Evolutionary conservation across 1,284 basidiomycete species (phyloP).

Genomic region (Naganishia liquefaciens): DNA sequence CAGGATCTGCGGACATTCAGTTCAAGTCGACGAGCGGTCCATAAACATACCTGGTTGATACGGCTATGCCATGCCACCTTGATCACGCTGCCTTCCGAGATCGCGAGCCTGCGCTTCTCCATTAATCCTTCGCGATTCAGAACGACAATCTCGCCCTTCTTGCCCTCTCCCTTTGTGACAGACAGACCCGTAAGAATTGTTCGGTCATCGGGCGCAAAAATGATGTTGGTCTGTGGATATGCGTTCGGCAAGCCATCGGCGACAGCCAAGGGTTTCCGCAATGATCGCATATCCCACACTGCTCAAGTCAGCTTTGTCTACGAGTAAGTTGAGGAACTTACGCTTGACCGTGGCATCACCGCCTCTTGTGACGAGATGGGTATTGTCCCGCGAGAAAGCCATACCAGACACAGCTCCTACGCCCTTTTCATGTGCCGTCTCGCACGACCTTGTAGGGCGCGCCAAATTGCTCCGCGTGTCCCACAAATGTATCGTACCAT

Average conservation of each 20-base stretch:
- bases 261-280: slow-evolving; percentile 78
- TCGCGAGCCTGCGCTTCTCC: slow-evolving; percentile 61
- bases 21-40: background rate
- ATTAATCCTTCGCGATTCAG: slow-evolving; percentile 69
- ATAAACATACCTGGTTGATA: slow-evolving; percentile 80
- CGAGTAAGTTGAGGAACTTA: slow-evolving; percentile 56
- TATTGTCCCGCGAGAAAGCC: slow-evolving; percentile 78
- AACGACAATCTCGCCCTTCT: slow-evolving; percentile 71
- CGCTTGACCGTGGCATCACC: slow-evolving; percentile 93
- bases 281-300: slow-evolving; percentile 92
- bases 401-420: slow-evolving; percentile 76
- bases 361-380: slow-evolving; percentile 78
- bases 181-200: slow-evolving; percentile 74
- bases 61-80: slow-evolving; percentile 91
- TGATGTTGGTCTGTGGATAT: slow-evolving; percentile 86
- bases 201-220: slow-evolving; percentile 89
- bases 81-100: slow-evolving; percentile 77
- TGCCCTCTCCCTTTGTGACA: slow-evolving; percentile 64
- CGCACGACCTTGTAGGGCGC: slow-evolving; percentile 78
- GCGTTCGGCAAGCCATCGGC: slow-evolving; percentile 68
- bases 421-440: slow-evolving; percentile 79
- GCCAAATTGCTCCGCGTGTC: slow-evolving; percentile 87
- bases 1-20: slow-evolving; percentile 64
- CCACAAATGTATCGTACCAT: slow-evolving; percentile 93
- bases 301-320: slow-evolving; percentile 1